Percentiles rank a stretch among this genome's conserved stretches.
Conservation (phyloP, 1,139 yeast genomes). For the Candida sanyaensis region DNA sequence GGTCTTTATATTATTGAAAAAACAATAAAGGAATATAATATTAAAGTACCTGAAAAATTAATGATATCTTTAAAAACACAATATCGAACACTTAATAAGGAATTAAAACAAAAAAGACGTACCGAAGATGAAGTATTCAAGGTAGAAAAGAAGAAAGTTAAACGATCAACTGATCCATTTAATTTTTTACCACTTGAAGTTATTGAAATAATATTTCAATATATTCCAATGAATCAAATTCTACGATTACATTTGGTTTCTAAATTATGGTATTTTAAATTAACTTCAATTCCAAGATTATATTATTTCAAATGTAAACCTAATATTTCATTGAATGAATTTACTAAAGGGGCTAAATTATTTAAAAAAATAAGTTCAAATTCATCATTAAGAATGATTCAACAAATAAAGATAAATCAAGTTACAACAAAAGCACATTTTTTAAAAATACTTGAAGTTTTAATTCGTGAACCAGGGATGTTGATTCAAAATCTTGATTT, state of each 20-base stretch:
- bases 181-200: conserved; percentile 31
- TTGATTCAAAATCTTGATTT: conserved; percentile 24
- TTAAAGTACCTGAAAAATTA: conserved; percentile 29
- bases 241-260: conserved; percentile 34
- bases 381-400: conserved; percentile 20
- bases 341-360: conserved; percentile 27
- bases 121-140: conserved; percentile 11
- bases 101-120: conserved; percentile 19
- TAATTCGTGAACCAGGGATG: conserved; percentile 21
- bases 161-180: conserved; percentile 30
- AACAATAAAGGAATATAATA: conserved; percentile 23
- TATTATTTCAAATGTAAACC: conserved; percentile 29
- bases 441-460: conserved; percentile 24
- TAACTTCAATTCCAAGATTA: conserved; percentile 28
- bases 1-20: conserved; percentile 41
- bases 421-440: conserved; percentile 26
- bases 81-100: conserved; percentile 24
- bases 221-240: conserved; percentile 21
- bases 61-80: conserved; percentile 26
- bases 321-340: conserved; percentile 30
- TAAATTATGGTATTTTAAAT: conserved; percentile 31
- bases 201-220: conserved; percentile 26
- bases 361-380: conserved; percentile 23
- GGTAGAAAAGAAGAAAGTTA: conserved; percentile 1
- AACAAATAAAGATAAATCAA: conserved; percentile 25